Conservation (phyloP, 768 basidiomycete genomes). For the Saitozyma sp. region DNA sequence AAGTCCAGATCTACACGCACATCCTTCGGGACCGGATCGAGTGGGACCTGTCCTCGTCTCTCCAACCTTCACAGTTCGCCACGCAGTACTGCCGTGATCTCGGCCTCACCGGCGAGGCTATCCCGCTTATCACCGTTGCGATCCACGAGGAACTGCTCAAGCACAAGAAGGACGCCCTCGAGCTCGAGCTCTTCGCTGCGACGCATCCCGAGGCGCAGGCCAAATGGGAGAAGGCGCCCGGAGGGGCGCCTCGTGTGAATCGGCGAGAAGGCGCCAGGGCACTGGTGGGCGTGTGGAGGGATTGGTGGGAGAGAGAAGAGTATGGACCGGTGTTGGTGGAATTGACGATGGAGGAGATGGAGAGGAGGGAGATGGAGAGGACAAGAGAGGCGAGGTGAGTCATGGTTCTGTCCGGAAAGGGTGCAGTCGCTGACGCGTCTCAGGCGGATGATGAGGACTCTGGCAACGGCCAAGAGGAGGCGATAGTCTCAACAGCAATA, state of each 20-base stretch:
- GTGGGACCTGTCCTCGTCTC: conserved; percentile 82
- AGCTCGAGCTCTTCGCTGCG: conserved; percentile 79
- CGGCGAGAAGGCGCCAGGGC: conserved; percentile 68
- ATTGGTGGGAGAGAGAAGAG: conserved; percentile 90
- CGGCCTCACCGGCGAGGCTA: conserved; percentile 81
- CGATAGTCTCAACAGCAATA: background rate
- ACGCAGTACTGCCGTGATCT: conserved; percentile 77
- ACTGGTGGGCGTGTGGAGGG: conserved; percentile 86
- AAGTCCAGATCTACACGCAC: conserved; percentile 90
- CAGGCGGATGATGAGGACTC: background rate
- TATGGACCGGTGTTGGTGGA: conserved; percentile 86
- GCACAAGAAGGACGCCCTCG: conserved; percentile 91
- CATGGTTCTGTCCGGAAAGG: conserved; percentile 6
- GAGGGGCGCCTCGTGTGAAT: conserved; percentile 61
- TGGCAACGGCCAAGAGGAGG: background rate
- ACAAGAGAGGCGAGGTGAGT: conserved; percentile 41
- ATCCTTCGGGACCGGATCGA: conserved; percentile 94
- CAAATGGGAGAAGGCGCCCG: conserved; percentile 67
- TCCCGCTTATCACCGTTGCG: conserved; percentile 86
- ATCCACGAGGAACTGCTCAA: conserved; percentile 92
- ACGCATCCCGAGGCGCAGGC: conserved; percentile 60
- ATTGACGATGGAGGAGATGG: conserved; percentile 85
- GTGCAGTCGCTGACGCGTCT: background rate
- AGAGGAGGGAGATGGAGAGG: conserved; percentile 79
- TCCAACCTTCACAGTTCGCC: conserved; percentile 86